Evolutionary conservation across 2,329 filamentous ascomycete genomes (phyloP).

Genomic region (Xylariales sp.): DNA sequence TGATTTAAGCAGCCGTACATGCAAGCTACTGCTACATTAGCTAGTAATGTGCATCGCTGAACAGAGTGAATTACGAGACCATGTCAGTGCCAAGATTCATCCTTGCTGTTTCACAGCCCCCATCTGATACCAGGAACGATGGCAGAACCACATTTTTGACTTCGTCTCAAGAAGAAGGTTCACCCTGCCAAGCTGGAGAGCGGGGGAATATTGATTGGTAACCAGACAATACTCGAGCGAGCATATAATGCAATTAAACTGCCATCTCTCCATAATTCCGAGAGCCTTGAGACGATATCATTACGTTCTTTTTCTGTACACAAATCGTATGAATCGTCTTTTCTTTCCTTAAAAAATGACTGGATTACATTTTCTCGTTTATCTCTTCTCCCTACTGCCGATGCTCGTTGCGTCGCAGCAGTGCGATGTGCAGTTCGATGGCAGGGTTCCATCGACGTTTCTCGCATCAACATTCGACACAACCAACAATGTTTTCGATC

Average conservation of each 20-base stretch:
- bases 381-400: background rate
- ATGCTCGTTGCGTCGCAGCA: constrained; percentile 18
- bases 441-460: constrained; percentile 35
- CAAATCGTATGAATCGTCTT: background rate
- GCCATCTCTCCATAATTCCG: too few relatives aligned
- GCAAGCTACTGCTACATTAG: too few relatives aligned
- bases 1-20: too few relatives aligned
- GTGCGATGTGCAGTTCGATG: constrained; percentile 40
- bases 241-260: background rate
- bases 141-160: background rate
- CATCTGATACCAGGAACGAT: too few relatives aligned
- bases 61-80: too few relatives aligned
- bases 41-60: too few relatives aligned
- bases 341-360: background rate
- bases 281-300: too few relatives aligned
- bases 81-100: too few relatives aligned
- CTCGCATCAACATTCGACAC: constrained; percentile 35
- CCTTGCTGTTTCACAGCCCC: too few relatives aligned
- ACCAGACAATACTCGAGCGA: background rate
- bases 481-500: constrained; percentile 41
- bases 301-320: too few relatives aligned
- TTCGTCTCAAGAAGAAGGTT: background rate
- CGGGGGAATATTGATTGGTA: background rate
- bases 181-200: background rate
- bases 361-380: background rate